Base-by-base conservation (phyloP, 164 flowering plant species). In the Magnolia sinica region DNA sequence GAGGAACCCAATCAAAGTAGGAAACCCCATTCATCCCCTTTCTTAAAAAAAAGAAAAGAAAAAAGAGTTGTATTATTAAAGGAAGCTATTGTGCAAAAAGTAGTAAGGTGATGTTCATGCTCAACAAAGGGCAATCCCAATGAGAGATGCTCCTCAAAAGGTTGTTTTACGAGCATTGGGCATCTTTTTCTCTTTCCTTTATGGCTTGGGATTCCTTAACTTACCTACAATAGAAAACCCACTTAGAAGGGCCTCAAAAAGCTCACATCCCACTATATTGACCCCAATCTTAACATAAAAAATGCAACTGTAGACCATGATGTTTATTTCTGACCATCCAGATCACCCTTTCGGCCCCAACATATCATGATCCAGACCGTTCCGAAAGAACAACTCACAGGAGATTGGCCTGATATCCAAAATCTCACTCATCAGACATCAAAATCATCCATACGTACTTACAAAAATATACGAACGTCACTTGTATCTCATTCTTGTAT, bases 1-100 rank as follows among this genome's bases (percentile, higher is more conserved):
- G 73, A 78, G 79, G 82, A 80, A 80, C 87, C 80, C 84, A 85
- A 79, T 84, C 82, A 85, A 59, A 66, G 81, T 82, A 86, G 82
- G 82, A 77, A 81, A 73, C 75, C 70, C 82, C 83, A 70, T 80
- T 79, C 82, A 79, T 81, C 80, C 64, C 81, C 81, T 84, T 87
- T 82, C 13, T 67, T 50, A 64, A 52, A 76, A 16, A 68, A 59
- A 23, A 37, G 3, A 37, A 37, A 24, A 23, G 24, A 3, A 37
- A 37, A 37, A 37, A 4, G 45, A 4, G 45, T 8, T 67, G 50
- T 10, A 11, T 73, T 74, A 76, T 45, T 11, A 59, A 71, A 55
- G 29, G 19, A 37, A 55, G 16, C 61, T 16, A 75, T 37, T 20
- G 61, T 37, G 22, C 63, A 68, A 78, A 72, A 79, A 76, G 79